Evolutionary conservation across 1,284 basidiomycete genomes (phyloP), one percentile per base, ranked within the genome.

Genomic region (Puccinia horiana): DNA sequence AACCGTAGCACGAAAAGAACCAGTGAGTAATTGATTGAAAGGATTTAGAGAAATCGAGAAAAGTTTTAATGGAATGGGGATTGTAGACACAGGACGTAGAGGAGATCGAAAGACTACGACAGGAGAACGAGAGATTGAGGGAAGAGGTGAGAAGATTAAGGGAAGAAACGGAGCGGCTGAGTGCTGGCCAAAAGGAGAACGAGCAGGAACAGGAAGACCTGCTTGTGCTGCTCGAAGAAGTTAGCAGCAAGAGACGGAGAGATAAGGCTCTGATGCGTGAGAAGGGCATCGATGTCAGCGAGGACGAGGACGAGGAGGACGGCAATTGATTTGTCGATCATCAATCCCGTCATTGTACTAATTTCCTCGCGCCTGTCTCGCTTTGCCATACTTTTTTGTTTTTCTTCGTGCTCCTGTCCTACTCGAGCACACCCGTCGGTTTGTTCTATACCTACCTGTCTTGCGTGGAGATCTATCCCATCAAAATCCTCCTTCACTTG

Each of bases 171-270:
- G 88, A 89, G 69, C 88, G 87, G 0, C 90, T 91, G 32, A 90
- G 92, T 84, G 89, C 89, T 81, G 92, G 92, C 86, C 89, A 90
- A 67, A 91, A 90, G 83, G 94, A 96, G n/a, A 90, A 91, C 35
- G 92, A 94, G 86, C 96, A 95, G 88, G 95, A 98, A 86, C 94
- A 96, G 85, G 95, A 97, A 86, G 95, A 98, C 87, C 87, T 99
- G 79, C 89, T 99, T 1, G 95, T 99, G 0, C 88, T 98, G 49
- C 89, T 99, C 3, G 97, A 99, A 85, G 97, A 99, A 87, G 88
- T 98, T 76, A 93, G 91, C 72, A 90, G 89, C 84, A 98, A 98
- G 88, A 89, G 95, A 74, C 91, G 91, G 87, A 89, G 88, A 83
- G 96, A 98, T 86, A 98, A 98, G 88, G 89, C 87, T 63, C 88